Base-by-base conservation (phyloP, 306 rosid genomes). In the Cucurbita argyrosperma region DNA sequence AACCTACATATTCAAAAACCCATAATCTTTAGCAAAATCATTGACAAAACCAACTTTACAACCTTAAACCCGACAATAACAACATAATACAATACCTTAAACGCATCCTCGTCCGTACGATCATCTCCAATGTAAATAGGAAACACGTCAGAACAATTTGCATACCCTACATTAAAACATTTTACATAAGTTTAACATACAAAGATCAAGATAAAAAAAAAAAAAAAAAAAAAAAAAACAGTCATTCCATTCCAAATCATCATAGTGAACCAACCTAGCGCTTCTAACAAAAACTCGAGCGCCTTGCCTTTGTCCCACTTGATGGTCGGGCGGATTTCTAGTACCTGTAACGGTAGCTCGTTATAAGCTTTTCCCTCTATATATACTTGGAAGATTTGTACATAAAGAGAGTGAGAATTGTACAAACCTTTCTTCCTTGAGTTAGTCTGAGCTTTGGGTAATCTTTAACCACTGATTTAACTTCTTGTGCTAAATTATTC, bases 241-340 rank as follows among this genome's bases (percentile, higher is more conserved):
- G 19, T 19, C 26, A 26, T 26, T 26, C 35, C 4, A 30, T 30
- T 30, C 35, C 4, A 30, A 3, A 30, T 30, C 3, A 30, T 30
- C 35, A 30, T 30, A 30, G 2, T 2, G 35, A 30, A 30, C 72
- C 0, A 19, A 94, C 99, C 99, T 7, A 94, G 96, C 61, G 99
- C 85, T 77, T 89, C 92, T 70, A 94, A 77, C 84, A 94, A 80
- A 89, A 90, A 94, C 54, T 94, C 99, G 30, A 94, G 86, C 12
- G 99, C 99, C 62, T 88, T 88, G 64, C 99, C 99, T 73, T 94
- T 94, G 92, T 94, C 99, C 99, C 99, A 94, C 83, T 91, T 94
- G 84, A 94, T 89, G 35, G 96, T 72, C 18, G 99, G 99, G 56
- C 97, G 99, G 58, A 94, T 89, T 85, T 94, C 99, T 35, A 94